Evolutionary conservation across 2,329 filamentous ascomycete genomes (phyloP), one percentile per base, ranked within the genome.

Genomic region (Pseudocercospora fuligena): DNA sequence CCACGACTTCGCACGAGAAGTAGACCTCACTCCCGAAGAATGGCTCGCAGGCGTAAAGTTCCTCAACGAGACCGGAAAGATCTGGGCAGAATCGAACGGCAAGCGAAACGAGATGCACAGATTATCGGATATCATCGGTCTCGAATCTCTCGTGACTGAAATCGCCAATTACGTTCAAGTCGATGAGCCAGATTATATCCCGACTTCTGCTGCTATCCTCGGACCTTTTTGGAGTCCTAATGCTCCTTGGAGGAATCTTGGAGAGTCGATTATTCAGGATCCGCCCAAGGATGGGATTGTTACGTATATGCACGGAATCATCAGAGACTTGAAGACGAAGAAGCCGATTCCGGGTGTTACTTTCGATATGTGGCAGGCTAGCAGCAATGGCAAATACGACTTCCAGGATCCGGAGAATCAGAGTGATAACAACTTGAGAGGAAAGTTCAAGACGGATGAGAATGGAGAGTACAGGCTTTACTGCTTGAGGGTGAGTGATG

Each of bases 301-400:
- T 61, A 86, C 86, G 61, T 84, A 85, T 72, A 91, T 93, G 88
- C 89, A 92, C 82, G 90, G 90, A 72, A 82, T 84, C 56, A 85
- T 93, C 75, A 84, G 79, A 58, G 88, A 92, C 75, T 82, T 89
- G 71, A 82, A 86, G 69, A 91, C 89, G 66, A 87, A 88, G 75
- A 85, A 76, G 80, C 88, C 88, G 68, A 89, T 93, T 73, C 85
- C 84, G 63, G 82, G 84, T 74, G 90, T 90, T 72, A 88, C 91
- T 70, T 88, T 93, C 74, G 91, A 93, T 77, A 90, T 92, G 82
- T 93, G 90, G 90, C 89, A 93, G 77, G 90, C 90, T 60, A 90
- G 87, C 71, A 84, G 89, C 78, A 92, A 92, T 81, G 90, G 90
- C 78, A 88, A 89, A 77, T 92, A 92, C 83, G 76, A 78, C 65